These are phyloP conservation scores for Volutella citrinella DNA, from an alignment of 2,329 filamentous ascomycete species.

Conservation along the genomic window DNA sequence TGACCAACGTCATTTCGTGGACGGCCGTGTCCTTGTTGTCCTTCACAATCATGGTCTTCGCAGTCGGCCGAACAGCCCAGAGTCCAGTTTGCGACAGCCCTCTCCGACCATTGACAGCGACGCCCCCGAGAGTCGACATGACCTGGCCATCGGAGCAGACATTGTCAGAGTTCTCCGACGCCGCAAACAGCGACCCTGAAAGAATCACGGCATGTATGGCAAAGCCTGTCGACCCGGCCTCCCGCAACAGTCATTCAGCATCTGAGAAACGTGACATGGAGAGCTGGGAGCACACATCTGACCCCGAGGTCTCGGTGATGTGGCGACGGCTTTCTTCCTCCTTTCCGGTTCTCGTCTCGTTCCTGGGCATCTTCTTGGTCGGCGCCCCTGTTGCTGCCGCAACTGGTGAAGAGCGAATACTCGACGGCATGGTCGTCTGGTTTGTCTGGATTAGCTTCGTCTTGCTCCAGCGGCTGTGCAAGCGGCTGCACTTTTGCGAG, in stretches of 20 bases:
- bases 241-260: too few species aligned
- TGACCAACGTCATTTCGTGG: constrained; percentile 37
- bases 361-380: constrained; percentile 32
- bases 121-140: constrained; percentile 10
- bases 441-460: constrained; percentile 47
- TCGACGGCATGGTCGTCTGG: constrained; percentile 47
- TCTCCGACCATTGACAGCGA: constrained; percentile 1
- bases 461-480: constrained; percentile 36
- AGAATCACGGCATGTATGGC: constrained; percentile 5
- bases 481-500: constrained; percentile 11
- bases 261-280: too few species aligned
- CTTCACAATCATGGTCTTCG: constrained; percentile 15
- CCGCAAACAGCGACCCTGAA: constrained; percentile 1
- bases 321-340: constrained; percentile 20
- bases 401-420: constrained; percentile 32
- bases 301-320: too few species aligned
- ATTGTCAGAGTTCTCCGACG: constrained; percentile 7
- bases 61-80: constrained; percentile 6
- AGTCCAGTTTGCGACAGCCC: constrained; percentile 8
- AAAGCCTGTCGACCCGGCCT: constrained; percentile 1
- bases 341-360: constrained; percentile 25
- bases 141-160: constrained; percentile 21
- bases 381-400: constrained; percentile 40
- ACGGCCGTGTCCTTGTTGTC: constrained; percentile 25
- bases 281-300: too few species aligned